Conservation (phyloP, 2,329 filamentous ascomycete genomes). For the Fonsecaea multimorphosa region DNA sequence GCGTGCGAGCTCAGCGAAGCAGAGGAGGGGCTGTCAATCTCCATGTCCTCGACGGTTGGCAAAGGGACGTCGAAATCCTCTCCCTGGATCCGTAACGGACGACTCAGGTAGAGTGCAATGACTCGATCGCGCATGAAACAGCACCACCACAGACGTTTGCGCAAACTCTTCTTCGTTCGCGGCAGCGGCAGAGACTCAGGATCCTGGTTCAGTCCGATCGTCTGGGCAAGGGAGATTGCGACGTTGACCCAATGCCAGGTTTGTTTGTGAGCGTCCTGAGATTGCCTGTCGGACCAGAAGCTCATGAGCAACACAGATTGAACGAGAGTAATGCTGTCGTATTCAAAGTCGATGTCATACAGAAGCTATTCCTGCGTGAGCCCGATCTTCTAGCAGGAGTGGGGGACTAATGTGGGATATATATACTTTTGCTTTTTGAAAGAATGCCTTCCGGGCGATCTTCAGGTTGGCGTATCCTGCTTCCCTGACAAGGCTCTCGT, state of each 20-base stretch:
- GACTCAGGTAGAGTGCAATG: conserved; percentile 48
- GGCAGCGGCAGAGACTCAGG: neutral
- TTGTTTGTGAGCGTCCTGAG: neutral
- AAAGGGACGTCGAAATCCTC: conserved; percentile 53
- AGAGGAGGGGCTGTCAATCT: neutral
- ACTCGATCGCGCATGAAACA: conserved; percentile 18
- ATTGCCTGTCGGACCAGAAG: neutral
- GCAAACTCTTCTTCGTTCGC: neutral
- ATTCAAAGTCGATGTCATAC: conserved; percentile 94
- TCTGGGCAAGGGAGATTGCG: conserved; percentile 11
- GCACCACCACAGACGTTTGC: conserved; percentile 10
- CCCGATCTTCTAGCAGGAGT: neutral
- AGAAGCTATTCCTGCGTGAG: conserved; percentile 57
- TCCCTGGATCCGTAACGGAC: conserved; percentile 88
- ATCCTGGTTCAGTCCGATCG: conserved; percentile 7
- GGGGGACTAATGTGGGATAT: neutral
- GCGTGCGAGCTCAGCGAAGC: neutral
- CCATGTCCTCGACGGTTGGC: conserved; percentile 19
- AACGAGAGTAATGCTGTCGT: conserved; percentile 82
- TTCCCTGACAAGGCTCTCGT: neutral
- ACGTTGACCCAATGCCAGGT: conserved; percentile 17
- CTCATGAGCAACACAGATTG: conserved; percentile 87
- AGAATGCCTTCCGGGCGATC: conserved; percentile 85
- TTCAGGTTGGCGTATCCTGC: conserved; percentile 51
- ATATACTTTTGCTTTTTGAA: conserved; percentile 65